Base-by-base conservation (phyloP, 2,329 filamentous ascomycete genomes). In the Botryotinia globosa region DNA sequence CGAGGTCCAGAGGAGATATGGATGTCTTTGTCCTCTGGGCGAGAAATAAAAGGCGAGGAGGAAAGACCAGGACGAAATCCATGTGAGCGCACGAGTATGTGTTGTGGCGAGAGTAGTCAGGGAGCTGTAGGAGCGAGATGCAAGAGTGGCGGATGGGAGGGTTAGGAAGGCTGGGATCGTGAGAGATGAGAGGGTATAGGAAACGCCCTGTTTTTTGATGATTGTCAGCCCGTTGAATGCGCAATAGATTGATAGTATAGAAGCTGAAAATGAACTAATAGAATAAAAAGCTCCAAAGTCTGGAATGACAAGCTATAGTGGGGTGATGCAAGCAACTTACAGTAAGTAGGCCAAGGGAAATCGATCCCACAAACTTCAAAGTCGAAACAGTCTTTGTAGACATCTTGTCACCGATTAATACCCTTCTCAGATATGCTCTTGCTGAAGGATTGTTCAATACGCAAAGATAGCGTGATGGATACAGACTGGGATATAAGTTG, bases 331-430 rank as follows among this genome's bases (percentile, higher is more conserved):
- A 48, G 22, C 3, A n/a, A 71, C 74, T 85, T 88, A 97, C 94
- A 74, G 94, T 97, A 82, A 97, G 84, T 73, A 98, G 87, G 75
- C 95, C 95, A 73, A 98, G 87, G 78, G 92, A 95, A 77, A 97
- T 89, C 69, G 94, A 97, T 80, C 95, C 95, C 77, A 98, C 92
- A 82, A 98, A 97, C 85, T 98, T 98, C 84, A 92, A 89, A 82
- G 92, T 84, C 72, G 93, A 90, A 80, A 97, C 86, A 80, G 90
- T 89, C 79, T 87, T 89, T 78, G 87, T 89, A 78, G 89, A 86
- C 88, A 94, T 92, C 48, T 62, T 74, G 67, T 25, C 29, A 29
- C 29, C 29, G 32, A 51, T 42, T 9, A 48, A 59, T 42, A n/a
- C 22, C 48, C 25, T 54, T 48, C 34, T 51, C 39, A 51, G 29